A percentile compares a stretch with the other conserved stretches of the same genome.
These are phyloP conservation scores for Ustilago bromivora DNA, from an alignment of 1,284 basidiomycete species.

Conservation along the genomic window DNA sequence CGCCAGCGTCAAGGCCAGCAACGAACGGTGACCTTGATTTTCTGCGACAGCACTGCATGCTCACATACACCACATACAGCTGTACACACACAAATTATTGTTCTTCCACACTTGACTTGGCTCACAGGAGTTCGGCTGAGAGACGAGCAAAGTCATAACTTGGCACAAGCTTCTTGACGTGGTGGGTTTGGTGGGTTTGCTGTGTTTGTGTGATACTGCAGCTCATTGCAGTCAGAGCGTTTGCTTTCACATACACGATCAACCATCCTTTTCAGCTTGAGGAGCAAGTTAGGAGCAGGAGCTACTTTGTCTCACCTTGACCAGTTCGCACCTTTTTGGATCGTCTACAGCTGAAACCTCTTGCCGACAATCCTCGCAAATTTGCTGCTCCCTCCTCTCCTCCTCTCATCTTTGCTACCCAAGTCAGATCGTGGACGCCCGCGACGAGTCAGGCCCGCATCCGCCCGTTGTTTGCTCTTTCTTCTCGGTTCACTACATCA, in stretches of 20 bases:
- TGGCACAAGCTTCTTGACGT: slow-evolving; percentile 2
- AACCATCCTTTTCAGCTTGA: neutral
- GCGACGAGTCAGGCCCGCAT: neutral
- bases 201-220: neutral
- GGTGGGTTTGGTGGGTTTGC: neutral
- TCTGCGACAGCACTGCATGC: neutral
- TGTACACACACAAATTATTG: neutral
- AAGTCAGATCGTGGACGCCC: neutral
- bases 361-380: neutral
- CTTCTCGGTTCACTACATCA: neutral
- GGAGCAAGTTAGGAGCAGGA: too few species aligned
- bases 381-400: neutral
- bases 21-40: neutral
- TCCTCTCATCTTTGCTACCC: neutral
- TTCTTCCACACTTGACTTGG: neutral
- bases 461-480: neutral
- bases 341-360: slow-evolving; percentile 8
- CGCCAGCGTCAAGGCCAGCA: neutral
- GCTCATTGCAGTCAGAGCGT: neutral
- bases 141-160: neutral
- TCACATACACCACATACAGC: too few species aligned
- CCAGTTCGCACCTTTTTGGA: slow-evolving; percentile 6
- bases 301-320: slow-evolving; percentile 3
- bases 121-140: neutral
- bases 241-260: too few species aligned